phyloP scores from a whole-genome alignment of 2,329 filamentous ascomycete species.

The Neocucurbitaria cava region DNA sequence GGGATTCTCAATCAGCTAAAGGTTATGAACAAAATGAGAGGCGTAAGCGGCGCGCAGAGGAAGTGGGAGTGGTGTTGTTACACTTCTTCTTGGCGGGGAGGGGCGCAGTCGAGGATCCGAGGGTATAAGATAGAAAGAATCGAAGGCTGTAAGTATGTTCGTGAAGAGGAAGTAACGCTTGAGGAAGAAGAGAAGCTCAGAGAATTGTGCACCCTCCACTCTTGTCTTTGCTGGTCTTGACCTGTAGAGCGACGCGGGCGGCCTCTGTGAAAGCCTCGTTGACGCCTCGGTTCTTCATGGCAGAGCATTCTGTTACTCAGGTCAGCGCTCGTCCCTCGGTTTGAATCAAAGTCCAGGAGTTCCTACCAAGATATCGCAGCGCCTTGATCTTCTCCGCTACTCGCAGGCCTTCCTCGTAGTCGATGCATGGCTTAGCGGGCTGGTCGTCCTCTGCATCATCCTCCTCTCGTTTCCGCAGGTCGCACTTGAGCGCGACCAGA shows the following conservation, averaged over 20 bases:
- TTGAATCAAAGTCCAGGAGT: background rate
- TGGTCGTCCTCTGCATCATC: slow-evolving; percentile 61
- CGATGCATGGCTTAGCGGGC: slow-evolving; percentile 70
- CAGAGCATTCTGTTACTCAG: slow-evolving; percentile 78
- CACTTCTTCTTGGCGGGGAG: slow-evolving; percentile 1
- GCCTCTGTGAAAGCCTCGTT: slow-evolving; percentile 99
- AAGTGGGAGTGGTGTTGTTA: background rate
- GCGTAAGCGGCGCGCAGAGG: background rate
- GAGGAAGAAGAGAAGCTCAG: slow-evolving; percentile 4
- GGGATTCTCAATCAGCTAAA: background rate
- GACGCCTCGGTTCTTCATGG: slow-evolving; percentile 96
- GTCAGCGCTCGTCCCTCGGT: slow-evolving; percentile 10
- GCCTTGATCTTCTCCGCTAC: slow-evolving; percentile 92
- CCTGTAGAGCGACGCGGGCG: slow-evolving; percentile 82
- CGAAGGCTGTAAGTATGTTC: slow-evolving; percentile 10
- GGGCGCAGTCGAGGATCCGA: background rate
- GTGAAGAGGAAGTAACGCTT: background rate
- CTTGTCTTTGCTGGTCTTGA: slow-evolving; percentile 60
- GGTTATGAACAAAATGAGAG: background rate
- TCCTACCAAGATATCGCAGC: slow-evolving; percentile 82
- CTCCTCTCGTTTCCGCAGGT: slow-evolving; percentile 79
- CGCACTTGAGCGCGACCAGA: slow-evolving; percentile 94
- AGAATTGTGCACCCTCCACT: slow-evolving; percentile 50
- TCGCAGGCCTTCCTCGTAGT: slow-evolving; percentile 89
- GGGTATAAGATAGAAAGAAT: background rate